Evolutionary conservation across 2,329 filamentous ascomycete genomes (phyloP).

Genomic region (Aureobasidium sp.): DNA sequence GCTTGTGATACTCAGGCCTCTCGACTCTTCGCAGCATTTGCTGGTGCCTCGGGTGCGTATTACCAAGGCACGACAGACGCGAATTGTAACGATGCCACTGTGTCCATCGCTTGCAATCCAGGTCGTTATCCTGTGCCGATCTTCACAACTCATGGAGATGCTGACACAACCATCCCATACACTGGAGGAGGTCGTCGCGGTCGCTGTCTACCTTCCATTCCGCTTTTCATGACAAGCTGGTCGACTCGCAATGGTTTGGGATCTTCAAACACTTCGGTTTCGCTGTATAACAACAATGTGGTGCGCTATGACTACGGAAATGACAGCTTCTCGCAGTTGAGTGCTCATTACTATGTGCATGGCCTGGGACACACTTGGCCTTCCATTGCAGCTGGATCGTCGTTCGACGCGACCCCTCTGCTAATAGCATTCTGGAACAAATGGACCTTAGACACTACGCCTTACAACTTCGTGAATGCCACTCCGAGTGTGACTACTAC

Average conservation of each 20-base stretch:
- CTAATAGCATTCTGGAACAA: constrained; percentile 22
- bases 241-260: constrained; percentile 31
- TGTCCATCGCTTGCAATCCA: constrained; percentile 24
- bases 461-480: constrained; percentile 14
- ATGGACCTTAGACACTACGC: constrained; percentile 18
- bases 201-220: constrained; percentile 25
- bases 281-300: constrained; percentile 26
- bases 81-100: constrained; percentile 19
- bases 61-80: constrained; percentile 30
- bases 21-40: constrained; percentile 44
- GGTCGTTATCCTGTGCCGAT: constrained; percentile 31
- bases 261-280: constrained; percentile 21
- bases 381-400: constrained; percentile 19
- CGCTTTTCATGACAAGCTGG: constrained; percentile 34
- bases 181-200: constrained; percentile 28
- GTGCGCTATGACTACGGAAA: constrained; percentile 23
- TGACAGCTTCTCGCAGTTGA: constrained; percentile 22
- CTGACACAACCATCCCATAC: constrained; percentile 38
- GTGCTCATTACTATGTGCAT: constrained; percentile 35
- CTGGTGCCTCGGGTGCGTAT: constrained; percentile 41
- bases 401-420: constrained; percentile 21
- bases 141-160: constrained; percentile 39
- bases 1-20: constrained; percentile 39
- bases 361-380: constrained; percentile 39
- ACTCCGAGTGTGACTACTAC: background rate